Evolutionary conservation across 1,139 yeast genomes (phyloP).

Genomic region (Geotrichum histeridarum): DNA sequence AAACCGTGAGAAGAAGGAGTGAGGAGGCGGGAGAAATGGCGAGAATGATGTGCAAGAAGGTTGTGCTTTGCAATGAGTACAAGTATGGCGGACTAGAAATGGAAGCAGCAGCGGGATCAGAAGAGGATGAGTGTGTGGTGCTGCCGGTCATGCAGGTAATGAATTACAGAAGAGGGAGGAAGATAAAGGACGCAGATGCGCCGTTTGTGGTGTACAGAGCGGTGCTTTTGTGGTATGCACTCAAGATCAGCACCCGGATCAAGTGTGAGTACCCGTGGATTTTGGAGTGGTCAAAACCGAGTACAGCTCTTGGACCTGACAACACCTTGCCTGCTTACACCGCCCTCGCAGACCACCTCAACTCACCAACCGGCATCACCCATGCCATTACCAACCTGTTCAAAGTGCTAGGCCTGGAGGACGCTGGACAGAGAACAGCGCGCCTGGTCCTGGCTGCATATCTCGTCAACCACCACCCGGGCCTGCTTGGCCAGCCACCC

Average conservation of each 20-base stretch:
- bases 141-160: no score
- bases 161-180: no score
- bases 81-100: no score
- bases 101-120: no score
- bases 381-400: neutral
- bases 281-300: neutral
- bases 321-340: neutral
- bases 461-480: neutral
- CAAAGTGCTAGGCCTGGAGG: neutral
- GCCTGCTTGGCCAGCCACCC: neutral
- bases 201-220: neutral
- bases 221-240: neutral
- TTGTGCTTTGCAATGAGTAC: no score
- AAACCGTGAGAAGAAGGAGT: neutral
- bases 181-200: neutral
- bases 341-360: neutral
- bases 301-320: neutral
- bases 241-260: neutral
- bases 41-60: neutral
- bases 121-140: no score
- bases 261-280: neutral
- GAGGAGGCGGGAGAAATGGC: neutral
- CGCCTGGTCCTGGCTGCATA: neutral
- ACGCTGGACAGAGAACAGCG: neutral
- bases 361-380: neutral